Evolutionary conservation across 1,139 yeast genomes (phyloP).

Genomic region (Hanseniaspora gamundiae): DNA sequence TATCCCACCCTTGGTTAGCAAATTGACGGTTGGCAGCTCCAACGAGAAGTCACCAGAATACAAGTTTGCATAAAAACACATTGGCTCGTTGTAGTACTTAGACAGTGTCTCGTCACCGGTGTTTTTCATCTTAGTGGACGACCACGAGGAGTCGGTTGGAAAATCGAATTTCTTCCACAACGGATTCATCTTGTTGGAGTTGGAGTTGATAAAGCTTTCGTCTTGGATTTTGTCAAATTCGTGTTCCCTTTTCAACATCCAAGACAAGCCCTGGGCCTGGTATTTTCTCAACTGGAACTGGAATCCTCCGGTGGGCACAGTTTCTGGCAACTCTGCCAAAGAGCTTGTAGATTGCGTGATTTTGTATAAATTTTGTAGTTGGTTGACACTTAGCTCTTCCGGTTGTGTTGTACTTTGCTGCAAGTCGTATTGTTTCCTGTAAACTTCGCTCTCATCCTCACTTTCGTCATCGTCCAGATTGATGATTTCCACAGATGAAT

Average conservation of each 20-base stretch:
- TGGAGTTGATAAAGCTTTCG: slow-evolving; percentile 12
- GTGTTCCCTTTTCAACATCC: slow-evolving; percentile 66
- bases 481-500: slow-evolving; percentile 23
- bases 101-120: slow-evolving; percentile 3
- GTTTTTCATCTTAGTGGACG: slow-evolving; percentile 15
- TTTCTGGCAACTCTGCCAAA: slow-evolving; percentile 40
- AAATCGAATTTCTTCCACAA: slow-evolving; percentile 72
- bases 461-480: slow-evolving; percentile 17
- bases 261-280: slow-evolving; percentile 69
- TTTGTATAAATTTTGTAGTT: slow-evolving; percentile 62
- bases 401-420: slow-evolving; percentile 22
- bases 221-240: slow-evolving; percentile 32
- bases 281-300: slow-evolving; percentile 48
- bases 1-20: slow-evolving; percentile 67
- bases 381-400: slow-evolving; percentile 52
- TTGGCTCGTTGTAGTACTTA: slow-evolving; percentile 10
- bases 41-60: slow-evolving; percentile 73
- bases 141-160: slow-evolving; percentile 44
- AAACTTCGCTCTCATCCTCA: slow-evolving; percentile 2
- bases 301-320: slow-evolving; percentile 55
- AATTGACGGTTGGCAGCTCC: slow-evolving; percentile 49
- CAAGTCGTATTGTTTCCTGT: slow-evolving; percentile 6
- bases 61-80: slow-evolving; percentile 62
- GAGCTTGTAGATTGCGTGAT: slow-evolving; percentile 45
- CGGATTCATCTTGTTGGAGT: slow-evolving; percentile 62